A percentile compares a stretch with the other conserved stretches of the same genome.
Evolutionary conservation across 257 asterid genomes (phyloP).

Genomic region (Jacaranda copaia): DNA sequence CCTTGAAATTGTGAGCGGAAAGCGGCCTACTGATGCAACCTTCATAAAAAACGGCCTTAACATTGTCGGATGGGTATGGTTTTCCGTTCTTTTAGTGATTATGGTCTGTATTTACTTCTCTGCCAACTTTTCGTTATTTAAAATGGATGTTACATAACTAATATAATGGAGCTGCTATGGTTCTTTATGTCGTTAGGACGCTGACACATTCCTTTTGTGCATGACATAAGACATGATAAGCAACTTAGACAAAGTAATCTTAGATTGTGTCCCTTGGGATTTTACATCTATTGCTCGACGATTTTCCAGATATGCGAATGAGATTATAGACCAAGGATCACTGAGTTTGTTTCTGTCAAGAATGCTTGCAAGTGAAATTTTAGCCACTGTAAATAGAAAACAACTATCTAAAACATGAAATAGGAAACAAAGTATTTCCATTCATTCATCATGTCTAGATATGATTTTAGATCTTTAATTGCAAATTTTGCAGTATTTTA

Average conservation of each 20-base stretch:
- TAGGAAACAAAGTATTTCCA: not conserved
- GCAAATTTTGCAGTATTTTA: not conserved
- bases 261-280: not conserved
- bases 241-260: not conserved
- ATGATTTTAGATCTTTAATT: not conserved
- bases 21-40: constrained; percentile 83
- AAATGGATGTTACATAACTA: not conserved
- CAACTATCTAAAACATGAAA: not conserved
- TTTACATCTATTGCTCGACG: not conserved
- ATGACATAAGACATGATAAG: not conserved
- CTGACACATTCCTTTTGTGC: not conserved
- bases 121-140: not conserved
- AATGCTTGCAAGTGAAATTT: not conserved
- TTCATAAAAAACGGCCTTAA: constrained; percentile 86
- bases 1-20: constrained; percentile 76
- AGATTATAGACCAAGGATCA: not conserved
- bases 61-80: constrained; percentile 87
- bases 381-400: not conserved
- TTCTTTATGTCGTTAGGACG: not conserved
- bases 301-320: not conserved
- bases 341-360: not conserved
- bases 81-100: constrained; percentile 11
- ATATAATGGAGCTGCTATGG: constrained; percentile 5
- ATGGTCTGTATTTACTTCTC: not conserved
- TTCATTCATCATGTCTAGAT: not conserved